A percentile compares a stretch with the other conserved stretches of the same genome.
phyloP scores from a whole-genome alignment of 2,329 filamentous ascomycete species.

The Cladorrhinum sp. region DNA sequence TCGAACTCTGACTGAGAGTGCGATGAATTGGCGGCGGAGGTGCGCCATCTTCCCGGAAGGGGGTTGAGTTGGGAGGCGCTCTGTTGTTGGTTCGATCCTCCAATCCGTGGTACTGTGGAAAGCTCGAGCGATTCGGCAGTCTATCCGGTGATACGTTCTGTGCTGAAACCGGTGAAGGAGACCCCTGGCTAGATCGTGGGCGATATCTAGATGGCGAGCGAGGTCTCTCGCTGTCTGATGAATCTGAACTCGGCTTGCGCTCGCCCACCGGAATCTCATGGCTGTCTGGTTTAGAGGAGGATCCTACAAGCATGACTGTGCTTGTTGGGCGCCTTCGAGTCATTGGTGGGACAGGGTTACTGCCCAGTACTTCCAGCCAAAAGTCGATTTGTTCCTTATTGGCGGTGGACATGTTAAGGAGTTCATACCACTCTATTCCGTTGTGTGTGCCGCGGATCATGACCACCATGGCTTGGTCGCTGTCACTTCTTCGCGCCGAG shows the following conservation, averaged over 20 bases:
- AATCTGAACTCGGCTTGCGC: conserved; percentile 28
- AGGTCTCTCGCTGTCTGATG: conserved; percentile 26
- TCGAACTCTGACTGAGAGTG: conserved; percentile 40
- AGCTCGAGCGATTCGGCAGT: conserved; percentile 38
- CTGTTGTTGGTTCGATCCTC: conserved; percentile 28
- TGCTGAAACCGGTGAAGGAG: conserved; percentile 19
- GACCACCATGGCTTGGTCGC: conserved; percentile 68
- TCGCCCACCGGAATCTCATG: conserved; percentile 40
- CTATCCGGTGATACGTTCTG: conserved; percentile 32
- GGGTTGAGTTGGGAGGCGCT: conserved; percentile 34
- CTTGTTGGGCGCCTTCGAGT: conserved; percentile 27
- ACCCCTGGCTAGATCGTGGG: conserved; percentile 27
- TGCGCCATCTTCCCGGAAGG: conserved; percentile 52
- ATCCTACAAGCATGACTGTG: conserved; percentile 14
- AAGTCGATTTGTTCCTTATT: conserved; percentile 75
- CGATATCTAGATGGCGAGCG: conserved; percentile 39
- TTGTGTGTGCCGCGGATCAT: conserved; percentile 76
- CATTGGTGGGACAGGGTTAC: conserved; percentile 47
- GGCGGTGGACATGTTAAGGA: conserved; percentile 73
- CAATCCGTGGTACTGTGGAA: conserved; percentile 18
- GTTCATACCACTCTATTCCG: conserved; percentile 74
- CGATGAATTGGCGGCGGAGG: conserved; percentile 55
- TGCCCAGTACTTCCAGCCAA: conserved; percentile 78
- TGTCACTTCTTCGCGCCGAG: conserved; percentile 75
- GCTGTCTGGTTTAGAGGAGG: conserved; percentile 22